Evolutionary conservation across 2,329 filamentous ascomycete genomes (phyloP).

Genomic region (Fusarium floridanum): DNA sequence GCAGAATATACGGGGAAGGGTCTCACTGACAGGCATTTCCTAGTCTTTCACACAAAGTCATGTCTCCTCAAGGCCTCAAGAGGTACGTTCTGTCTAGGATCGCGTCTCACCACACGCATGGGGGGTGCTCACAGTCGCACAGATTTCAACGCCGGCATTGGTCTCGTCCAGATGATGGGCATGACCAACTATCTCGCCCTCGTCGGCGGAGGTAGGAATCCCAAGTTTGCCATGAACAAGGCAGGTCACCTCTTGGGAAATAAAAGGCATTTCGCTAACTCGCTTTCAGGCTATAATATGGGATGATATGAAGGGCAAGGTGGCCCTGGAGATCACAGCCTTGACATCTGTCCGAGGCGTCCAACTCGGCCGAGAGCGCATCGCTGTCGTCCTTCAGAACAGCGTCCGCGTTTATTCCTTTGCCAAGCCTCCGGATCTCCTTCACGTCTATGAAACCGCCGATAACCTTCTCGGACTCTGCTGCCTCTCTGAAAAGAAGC

Average conservation of each 20-base stretch:
- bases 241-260: conserved; percentile 53
- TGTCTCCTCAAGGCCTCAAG: conserved; percentile 74
- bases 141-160: conserved; percentile 87
- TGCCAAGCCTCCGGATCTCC: conserved; percentile 76
- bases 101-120: neutral
- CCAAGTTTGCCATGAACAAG: conserved; percentile 90
- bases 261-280: conserved; percentile 2
- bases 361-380: conserved; percentile 79
- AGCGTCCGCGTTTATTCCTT: conserved; percentile 86
- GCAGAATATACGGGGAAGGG: conserved; percentile 5
- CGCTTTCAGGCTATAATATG: conserved; percentile 81
- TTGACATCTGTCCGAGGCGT: conserved; percentile 85
- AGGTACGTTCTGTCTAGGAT: conserved; percentile 48
- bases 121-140: conserved; percentile 9
- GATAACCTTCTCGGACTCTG: conserved; percentile 87
- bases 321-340: conserved; percentile 82
- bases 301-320: conserved; percentile 85
- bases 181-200: conserved; percentile 89
- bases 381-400: conserved; percentile 85
- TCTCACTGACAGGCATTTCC: conserved; percentile 25
- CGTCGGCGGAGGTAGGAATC: conserved; percentile 87
- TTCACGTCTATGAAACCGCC: conserved; percentile 85
- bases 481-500: conserved; percentile 77
- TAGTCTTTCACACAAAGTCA: conserved; percentile 80
- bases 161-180: conserved; percentile 87